A percentile compares a stretch with the other conserved stretches of the same genome.
Conservation (phyloP, 2,329 filamentous ascomycete genomes). For the Apiospora malaysiana region DNA sequence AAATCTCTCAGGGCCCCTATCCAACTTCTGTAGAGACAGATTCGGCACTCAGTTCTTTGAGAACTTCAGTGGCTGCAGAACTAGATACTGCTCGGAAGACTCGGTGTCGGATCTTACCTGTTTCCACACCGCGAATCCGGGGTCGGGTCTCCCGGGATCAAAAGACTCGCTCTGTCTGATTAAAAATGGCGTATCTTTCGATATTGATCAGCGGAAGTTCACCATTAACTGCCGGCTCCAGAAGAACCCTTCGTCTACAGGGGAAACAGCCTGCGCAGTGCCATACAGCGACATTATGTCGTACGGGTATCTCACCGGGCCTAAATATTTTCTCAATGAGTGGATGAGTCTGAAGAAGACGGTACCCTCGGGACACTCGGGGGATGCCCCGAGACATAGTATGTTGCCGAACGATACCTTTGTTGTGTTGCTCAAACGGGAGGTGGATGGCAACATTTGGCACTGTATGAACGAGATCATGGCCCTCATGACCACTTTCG, state of each 20-base stretch:
- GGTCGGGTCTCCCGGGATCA: neutral
- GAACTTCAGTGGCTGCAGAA: neutral
- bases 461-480: constrained; percentile 18
- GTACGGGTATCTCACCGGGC: neutral
- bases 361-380: neutral
- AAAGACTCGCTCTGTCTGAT: neutral
- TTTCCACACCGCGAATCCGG: neutral
- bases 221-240: neutral
- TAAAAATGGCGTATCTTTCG: neutral
- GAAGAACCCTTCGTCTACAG: neutral
- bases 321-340: constrained; percentile 2
- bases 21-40: neutral
- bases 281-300: constrained; percentile 4
- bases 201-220: neutral
- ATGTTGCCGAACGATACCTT: neutral
- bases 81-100: neutral
- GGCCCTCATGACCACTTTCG: constrained; percentile 12
- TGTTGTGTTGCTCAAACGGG: constrained; percentile 5
- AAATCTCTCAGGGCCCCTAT: neutral
- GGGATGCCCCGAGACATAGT: no score
- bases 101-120: constrained; percentile 13
- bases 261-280: neutral
- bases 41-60: neutral
- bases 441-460: constrained; percentile 11
- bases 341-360: neutral